phyloP scores from a whole-genome alignment of 2,329 filamentous ascomycete genomes.

The Aspergillus fumigatus region DNA sequence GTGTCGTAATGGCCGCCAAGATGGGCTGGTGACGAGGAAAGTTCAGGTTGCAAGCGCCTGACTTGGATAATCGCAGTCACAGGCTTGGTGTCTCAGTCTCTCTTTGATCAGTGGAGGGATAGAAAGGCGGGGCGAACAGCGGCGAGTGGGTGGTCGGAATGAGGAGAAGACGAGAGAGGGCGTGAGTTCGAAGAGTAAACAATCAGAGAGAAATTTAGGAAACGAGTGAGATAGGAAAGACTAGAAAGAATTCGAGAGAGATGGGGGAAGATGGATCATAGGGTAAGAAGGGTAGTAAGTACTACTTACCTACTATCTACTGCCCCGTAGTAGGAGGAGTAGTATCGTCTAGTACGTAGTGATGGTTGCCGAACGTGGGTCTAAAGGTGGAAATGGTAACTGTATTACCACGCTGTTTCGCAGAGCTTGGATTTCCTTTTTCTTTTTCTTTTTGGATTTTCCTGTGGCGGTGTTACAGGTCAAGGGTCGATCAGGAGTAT shows the following conservation, averaged over 20 bases:
- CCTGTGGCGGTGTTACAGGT: neutral
- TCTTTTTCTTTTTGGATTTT: neutral
- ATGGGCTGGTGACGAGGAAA: slow-evolving; percentile 4
- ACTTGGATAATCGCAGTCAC: slow-evolving; percentile 7
- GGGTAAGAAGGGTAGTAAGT: slow-evolving; percentile 11
- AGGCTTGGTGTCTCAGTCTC: slow-evolving; percentile 11
- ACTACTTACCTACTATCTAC: neutral
- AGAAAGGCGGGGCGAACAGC: neutral
- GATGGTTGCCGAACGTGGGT: neutral
- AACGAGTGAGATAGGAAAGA: slow-evolving; percentile 1
- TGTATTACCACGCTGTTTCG: neutral
- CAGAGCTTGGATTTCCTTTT: neutral
- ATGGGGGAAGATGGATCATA: slow-evolving; percentile 4
- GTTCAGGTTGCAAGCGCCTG: slow-evolving; percentile 15
- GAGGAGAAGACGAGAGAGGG: neutral
- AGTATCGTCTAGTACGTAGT: neutral
- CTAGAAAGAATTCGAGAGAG: slow-evolving; percentile 3
- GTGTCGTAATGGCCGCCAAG: slow-evolving; percentile 4
- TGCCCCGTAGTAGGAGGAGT: neutral
- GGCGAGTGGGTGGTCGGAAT: neutral
- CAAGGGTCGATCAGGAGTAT: neutral
- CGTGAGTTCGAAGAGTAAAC: neutral
- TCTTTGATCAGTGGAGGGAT: neutral
- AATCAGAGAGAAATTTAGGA: neutral
- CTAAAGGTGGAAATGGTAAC: neutral